A percentile compares a stretch with the other conserved stretches of the same genome.
phyloP scores from a whole-genome alignment of 148 eudicot genomes.

The Gaultheria prostrata region DNA sequence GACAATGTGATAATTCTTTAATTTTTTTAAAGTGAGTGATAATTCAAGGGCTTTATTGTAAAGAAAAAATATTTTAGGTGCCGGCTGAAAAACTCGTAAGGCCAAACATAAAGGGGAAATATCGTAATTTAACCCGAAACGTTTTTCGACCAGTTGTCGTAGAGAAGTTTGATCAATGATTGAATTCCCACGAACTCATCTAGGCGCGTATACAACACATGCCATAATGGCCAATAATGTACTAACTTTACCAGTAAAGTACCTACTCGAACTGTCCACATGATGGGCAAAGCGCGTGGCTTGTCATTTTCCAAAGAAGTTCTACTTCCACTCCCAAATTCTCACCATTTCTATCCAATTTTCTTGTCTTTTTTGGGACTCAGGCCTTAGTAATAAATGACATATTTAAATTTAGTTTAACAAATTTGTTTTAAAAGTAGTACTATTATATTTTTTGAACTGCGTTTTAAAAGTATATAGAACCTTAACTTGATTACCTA shows the following conservation, averaged over 20 bases:
- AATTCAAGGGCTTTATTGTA: not conserved
- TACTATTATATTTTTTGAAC: no score
- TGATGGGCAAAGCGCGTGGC: not conserved
- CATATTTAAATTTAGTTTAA: no score
- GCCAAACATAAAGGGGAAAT: not conserved
- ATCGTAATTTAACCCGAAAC: not conserved
- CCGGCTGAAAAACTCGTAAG: no score
- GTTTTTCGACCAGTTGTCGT: constrained; percentile 6
- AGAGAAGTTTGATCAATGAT: not conserved
- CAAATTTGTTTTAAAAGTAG: no score
- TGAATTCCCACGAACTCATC: not conserved
- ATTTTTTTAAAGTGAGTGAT: no score
- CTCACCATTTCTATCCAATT: not conserved
- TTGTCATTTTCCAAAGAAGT: not conserved
- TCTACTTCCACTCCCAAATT: not conserved
- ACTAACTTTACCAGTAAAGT: not conserved
- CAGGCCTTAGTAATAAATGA: no score
- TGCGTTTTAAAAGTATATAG: not conserved
- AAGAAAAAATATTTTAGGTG: not conserved
- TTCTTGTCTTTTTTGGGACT: not conserved
- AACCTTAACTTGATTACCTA: no score
- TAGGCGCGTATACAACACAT: not conserved
- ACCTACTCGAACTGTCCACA: not conserved
- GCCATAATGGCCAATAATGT: not conserved
- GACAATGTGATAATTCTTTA: not conserved